Percentiles rank a stretch among this genome's conserved stretches.
Evolutionary conservation across 2,329 filamentous ascomycete genomes (phyloP).

Genomic region (Ophiostoma australiae): DNA sequence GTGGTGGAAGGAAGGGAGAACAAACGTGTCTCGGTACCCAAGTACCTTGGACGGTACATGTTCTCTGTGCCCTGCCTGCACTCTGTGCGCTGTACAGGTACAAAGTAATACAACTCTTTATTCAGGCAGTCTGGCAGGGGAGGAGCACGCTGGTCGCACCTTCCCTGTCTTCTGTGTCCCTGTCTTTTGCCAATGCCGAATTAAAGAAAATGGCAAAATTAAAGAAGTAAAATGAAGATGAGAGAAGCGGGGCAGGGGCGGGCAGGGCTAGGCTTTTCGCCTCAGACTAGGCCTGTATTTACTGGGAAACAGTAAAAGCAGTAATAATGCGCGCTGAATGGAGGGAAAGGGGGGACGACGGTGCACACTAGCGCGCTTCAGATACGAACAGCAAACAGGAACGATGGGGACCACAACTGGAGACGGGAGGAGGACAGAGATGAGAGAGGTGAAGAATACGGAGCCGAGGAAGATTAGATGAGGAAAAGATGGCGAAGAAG

Average conservation of each 20-base stretch:
- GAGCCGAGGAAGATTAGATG: not conserved
- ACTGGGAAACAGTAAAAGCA: slow-evolving; percentile 5
- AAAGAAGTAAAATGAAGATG: not conserved
- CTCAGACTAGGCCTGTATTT: slow-evolving; percentile 13
- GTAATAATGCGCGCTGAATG: slow-evolving; percentile 7
- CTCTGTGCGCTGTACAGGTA: not conserved
- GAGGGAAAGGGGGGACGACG: not conserved
- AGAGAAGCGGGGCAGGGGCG: slow-evolving; percentile 2
- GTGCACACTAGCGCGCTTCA: slow-evolving; percentile 15
- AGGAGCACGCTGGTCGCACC: not conserved
- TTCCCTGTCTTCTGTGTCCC: not conserved
- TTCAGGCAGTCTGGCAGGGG: not conserved
- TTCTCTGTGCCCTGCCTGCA: not conserved
- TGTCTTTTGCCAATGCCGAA: not conserved
- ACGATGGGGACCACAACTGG: not conserved
- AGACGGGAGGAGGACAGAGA: not conserved
- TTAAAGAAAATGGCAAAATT: not conserved
- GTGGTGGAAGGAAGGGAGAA: not conserved
- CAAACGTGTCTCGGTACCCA: slow-evolving; percentile 18
- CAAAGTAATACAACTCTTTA: too few species aligned
- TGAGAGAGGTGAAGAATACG: not conserved
- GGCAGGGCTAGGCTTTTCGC: slow-evolving; percentile 8
- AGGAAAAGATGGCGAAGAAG: not conserved
- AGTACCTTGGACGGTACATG: slow-evolving; percentile 15
- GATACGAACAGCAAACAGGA: slow-evolving; percentile 4